These are phyloP conservation scores for Ustilago crameri DNA, from an alignment of 1,284 basidiomycete genomes.

Conservation along the genomic window DNA sequence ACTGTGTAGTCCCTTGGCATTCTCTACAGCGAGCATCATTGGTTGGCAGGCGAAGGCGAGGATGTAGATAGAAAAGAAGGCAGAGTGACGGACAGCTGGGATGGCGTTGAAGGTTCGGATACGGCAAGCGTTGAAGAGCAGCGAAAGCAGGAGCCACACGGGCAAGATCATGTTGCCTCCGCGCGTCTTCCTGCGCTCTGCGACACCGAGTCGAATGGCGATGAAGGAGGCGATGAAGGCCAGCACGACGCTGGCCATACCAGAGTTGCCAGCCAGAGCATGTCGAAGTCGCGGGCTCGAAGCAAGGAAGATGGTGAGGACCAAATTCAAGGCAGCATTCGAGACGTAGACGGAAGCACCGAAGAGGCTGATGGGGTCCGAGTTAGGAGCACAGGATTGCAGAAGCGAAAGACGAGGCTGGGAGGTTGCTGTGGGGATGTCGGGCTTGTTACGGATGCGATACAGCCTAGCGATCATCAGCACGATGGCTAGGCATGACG, in stretches of 20 bases:
- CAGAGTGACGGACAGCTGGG: conserved; percentile 17
- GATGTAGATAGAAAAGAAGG: conserved; percentile 46
- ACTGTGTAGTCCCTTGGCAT: conserved; percentile 31
- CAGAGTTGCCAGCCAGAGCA: conserved; percentile 16
- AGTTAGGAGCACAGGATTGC: conserved; percentile 23
- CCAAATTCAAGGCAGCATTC: conserved; percentile 35
- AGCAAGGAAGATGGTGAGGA: conserved; percentile 22
- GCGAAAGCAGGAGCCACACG: conserved; percentile 43
- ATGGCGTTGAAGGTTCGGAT: conserved; percentile 48
- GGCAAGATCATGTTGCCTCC: conserved; percentile 44
- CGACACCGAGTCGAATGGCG: conserved; percentile 27
- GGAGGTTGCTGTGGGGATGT: conserved; percentile 17
- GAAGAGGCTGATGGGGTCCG: conserved; percentile 40
- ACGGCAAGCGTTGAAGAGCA: conserved; percentile 47
- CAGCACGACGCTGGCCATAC: conserved; percentile 29
- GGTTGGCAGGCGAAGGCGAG: conserved; percentile 34
- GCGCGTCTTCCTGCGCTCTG: conserved; percentile 44
- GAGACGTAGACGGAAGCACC: conserved; percentile 23
- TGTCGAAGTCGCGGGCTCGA: conserved; percentile 10
- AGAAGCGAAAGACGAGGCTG: conserved; percentile 17
- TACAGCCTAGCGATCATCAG: conserved; percentile 14
- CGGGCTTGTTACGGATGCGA: conserved; percentile 23
- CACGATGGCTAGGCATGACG: conserved; percentile 37
- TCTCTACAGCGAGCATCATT: conserved; percentile 47
- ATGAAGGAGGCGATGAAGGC: conserved; percentile 33